Base-by-base conservation (phyloP, 768 basidiomycete genomes). In the Nidularia pulvinata region DNA sequence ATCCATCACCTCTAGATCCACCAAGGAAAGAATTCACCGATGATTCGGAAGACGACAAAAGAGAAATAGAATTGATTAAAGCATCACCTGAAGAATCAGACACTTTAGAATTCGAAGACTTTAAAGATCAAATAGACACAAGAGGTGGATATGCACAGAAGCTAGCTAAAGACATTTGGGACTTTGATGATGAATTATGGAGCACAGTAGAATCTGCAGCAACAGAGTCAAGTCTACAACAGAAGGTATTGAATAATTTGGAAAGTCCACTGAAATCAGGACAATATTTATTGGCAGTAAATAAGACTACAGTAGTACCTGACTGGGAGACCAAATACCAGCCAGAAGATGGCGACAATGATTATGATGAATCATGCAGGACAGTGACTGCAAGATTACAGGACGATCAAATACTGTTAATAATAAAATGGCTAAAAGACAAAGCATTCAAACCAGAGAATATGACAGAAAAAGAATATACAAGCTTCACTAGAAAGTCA, bases 1-100 rank as follows among this genome's bases (percentile, higher is more conserved):
- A 43, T 1, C 7, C 6, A 0, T 58, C 63, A 19, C 59, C 58
- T 14, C 56, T 52, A 1, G 65, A 69, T 49, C 33, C 53, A 43
- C 32, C 42, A 19, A 25, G 14, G 13, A 5, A 51, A 32, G 33
- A 49, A 13, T 14, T 16, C 22, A 22, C 13, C 19, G 49, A 53
- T 11, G 48, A 43, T 34, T 10, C 16, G 10, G 52, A 51, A 30
- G 48, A 33, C 1, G 39, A 33, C 7, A 36, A 7, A 5, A 35
- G 22, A 7, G 22, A 33, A 1, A 25, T 44, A 48, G 11, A 7
- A 34, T 19, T 56, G 30, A 14, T 42, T 1, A 54, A 53, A 42
- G 33, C 19, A 5, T 34, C 25, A 6, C 32, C 33, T 19, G 39
- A 30, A 1, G 48, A 49, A 11, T 42, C 46, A 3, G 51, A 55